Evolutionary conservation across 2,329 filamentous ascomycete genomes (phyloP), one percentile per base, ranked within the genome.

Genomic region (Meredithiella fracta): DNA sequence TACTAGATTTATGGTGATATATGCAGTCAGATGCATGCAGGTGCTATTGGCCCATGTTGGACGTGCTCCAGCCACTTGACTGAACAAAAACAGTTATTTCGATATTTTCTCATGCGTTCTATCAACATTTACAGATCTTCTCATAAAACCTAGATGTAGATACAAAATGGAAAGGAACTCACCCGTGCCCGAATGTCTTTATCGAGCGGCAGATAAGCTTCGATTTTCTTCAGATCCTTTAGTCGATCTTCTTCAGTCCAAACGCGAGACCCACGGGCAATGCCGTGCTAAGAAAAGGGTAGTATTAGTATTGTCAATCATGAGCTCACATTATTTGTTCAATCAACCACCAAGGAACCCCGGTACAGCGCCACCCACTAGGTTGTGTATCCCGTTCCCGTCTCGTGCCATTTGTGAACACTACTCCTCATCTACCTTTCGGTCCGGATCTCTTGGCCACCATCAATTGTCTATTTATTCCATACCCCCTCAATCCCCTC

Each of bases 191-290:
- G 79, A 38, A 94, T 78, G 55, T 79, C 69, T 54, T 77, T 72
- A 60, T 90, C 86, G 47, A 95, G 72, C 9, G 76, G 70, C 61
- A 79, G 82, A 69, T 95, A 95, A 60, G 81, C 78, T 57, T 75
- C 71, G 64, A 96, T 94, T 67, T 85, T 85, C 62, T 80, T 78
- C 56, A 80, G 74, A 67, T 94, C 87, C 67, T 82, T 78, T 61
- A 80, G 74, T 58, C 78, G 78, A 65, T 85, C 79, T 65, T 86
- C 80, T 63, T 85, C 81, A 62, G 84, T 85, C 62, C 77, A 76
- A 63, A 65, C 62, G 63, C 75, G 73, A 60, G 76, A 74, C 59
- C 78, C 75, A 65, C 89, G 85, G 64, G 86, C 79, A 67, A 94
- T 77, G 66, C 87, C 88, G 77, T 96, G 90, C 88, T 95, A 54